Evolutionary conservation across 208 protist genomes (phyloP).

Genomic region (Leishmania aethiopica): DNA sequence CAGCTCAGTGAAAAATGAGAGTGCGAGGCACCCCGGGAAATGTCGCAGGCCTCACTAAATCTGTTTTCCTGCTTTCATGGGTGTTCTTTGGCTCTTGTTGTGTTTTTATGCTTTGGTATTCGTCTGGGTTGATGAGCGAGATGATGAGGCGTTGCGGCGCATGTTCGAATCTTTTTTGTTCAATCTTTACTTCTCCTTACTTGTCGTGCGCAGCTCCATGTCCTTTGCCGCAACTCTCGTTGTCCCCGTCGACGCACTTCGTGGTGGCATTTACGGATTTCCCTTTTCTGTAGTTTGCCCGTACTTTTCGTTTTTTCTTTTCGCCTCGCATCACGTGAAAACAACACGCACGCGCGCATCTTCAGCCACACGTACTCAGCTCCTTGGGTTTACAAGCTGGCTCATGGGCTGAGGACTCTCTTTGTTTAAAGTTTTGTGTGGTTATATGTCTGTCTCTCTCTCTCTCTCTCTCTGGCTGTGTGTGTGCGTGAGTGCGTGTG

Average conservation of each 20-base stretch:
- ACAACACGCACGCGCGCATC: neutral
- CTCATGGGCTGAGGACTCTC: neutral
- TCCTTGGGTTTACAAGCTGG: slow-evolving; percentile 25
- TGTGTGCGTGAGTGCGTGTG: neutral
- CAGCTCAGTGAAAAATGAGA: neutral
- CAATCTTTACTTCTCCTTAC: no score
- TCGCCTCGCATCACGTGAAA: neutral
- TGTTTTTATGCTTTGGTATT: neutral
- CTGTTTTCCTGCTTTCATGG: neutral
- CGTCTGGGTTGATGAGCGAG: neutral
- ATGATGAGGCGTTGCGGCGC: neutral
- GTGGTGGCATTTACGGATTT: neutral
- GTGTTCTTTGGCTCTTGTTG: neutral
- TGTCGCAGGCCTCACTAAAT: neutral
- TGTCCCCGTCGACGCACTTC: neutral
- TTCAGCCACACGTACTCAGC: neutral
- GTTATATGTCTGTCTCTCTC: neutral
- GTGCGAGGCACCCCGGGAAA: neutral
- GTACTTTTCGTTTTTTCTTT: neutral
- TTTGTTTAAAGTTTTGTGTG: neutral
- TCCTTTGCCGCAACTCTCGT: no score
- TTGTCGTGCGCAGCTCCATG: neutral
- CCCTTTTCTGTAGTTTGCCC: neutral
- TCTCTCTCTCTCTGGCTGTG: neutral
- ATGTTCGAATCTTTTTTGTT: no score